Evolutionary conservation across 2,329 filamentous ascomycete species (phyloP).

Genomic region (Arthrobotrys sphaeroides): DNA sequence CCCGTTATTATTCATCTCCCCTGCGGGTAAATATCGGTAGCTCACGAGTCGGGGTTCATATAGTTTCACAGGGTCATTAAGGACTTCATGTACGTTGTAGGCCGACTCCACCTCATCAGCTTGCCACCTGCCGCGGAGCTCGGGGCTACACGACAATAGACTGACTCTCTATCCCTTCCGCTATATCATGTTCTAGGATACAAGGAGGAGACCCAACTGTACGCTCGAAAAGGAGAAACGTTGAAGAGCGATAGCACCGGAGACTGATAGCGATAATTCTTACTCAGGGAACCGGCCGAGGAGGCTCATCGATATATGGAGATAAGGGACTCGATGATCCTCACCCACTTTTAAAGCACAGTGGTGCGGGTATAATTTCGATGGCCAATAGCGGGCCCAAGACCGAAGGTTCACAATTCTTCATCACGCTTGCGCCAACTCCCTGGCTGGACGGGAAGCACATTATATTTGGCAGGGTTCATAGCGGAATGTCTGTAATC

Average conservation of each 20-base stretch:
- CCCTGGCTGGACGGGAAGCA: constrained; percentile 98
- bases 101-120: neutral
- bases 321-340: constrained; percentile 96
- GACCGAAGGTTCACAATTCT: constrained; percentile 96
- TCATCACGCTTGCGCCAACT: constrained; percentile 90
- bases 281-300: constrained; percentile 75
- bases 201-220: constrained; percentile 89
- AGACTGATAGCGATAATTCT: neutral
- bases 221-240: neutral
- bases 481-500: constrained; percentile 81
- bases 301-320: constrained; percentile 88
- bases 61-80: constrained; percentile 91
- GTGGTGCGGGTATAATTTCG: constrained; percentile 88
- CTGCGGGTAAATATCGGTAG: neutral
- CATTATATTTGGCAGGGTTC: constrained; percentile 93
- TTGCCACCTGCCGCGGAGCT: neutral
- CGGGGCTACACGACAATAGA: neutral
- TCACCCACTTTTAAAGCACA: constrained; percentile 79
- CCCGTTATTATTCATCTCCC: neutral
- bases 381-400: constrained; percentile 96
- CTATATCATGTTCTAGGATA: constrained; percentile 25
- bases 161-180: neutral
- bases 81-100: constrained; percentile 75
- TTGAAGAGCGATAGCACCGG: neutral
- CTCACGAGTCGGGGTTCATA: neutral